Conservation (phyloP, 345 rosid species). For the Ceriops tagal region DNA sequence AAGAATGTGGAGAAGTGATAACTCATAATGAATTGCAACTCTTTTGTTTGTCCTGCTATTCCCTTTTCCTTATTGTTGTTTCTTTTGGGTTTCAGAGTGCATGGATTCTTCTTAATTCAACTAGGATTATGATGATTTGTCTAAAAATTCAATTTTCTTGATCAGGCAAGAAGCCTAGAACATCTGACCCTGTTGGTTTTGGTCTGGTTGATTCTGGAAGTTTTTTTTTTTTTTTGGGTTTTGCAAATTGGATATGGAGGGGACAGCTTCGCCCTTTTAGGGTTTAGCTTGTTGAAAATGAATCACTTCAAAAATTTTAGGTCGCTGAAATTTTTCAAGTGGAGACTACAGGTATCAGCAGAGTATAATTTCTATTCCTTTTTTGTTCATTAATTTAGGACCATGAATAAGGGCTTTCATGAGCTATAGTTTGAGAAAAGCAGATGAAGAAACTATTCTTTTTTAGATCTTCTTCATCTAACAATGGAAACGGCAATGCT, state of each 20-base stretch:
- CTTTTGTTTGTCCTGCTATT: background rate
- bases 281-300: conserved; percentile 12
- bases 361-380: background rate
- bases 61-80: background rate
- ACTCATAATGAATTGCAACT: background rate
- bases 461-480: conserved; percentile 59
- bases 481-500: conserved; percentile 31
- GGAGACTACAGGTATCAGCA: background rate
- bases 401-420: conserved; percentile 15
- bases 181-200: background rate
- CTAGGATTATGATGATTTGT: too few relatives aligned
- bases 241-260: conserved; percentile 23
- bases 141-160: background rate
- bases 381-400: background rate
- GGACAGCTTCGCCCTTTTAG: conserved; percentile 26
- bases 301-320: conserved; percentile 14
- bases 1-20: background rate
- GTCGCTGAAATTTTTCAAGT: background rate
- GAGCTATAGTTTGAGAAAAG: conserved; percentile 15
- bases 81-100: background rate
- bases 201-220: conserved; percentile 1
- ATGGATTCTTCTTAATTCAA: background rate
- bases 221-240: conserved; percentile 14
- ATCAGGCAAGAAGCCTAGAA: background rate
- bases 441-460: conserved; percentile 87